These are phyloP conservation scores for Wickerhamiella spandovensis DNA, from an alignment of 805 yeast species.

Conservation along the genomic window DNA sequence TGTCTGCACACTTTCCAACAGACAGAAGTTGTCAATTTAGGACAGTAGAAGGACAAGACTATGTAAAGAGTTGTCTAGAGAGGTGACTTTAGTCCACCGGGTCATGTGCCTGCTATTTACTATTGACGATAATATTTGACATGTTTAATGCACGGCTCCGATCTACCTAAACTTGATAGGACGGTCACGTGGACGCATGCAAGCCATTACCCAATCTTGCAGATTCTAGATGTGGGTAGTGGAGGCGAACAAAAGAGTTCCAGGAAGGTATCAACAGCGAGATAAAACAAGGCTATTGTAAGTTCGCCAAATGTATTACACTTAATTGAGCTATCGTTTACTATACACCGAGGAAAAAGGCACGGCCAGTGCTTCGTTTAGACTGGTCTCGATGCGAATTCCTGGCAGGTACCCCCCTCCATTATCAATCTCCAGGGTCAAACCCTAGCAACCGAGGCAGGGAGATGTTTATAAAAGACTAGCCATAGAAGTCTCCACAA, in stretches of 20 bases:
- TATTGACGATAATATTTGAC: not conserved
- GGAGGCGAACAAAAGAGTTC: not conserved
- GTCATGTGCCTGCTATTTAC: not conserved
- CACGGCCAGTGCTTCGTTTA: no score
- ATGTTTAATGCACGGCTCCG: not conserved
- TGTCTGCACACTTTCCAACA: not conserved
- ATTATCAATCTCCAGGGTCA: not conserved
- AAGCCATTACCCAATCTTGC: not conserved
- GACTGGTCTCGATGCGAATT: no score
- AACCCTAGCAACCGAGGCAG: not conserved
- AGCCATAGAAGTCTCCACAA: not conserved
- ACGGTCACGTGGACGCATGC: not conserved
- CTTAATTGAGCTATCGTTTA: no score
- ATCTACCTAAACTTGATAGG: not conserved
- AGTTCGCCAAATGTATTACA: not conserved
- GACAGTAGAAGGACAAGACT: not conserved
- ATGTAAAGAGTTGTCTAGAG: not conserved
- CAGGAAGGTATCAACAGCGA: not conserved
- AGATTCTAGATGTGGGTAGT: not conserved
- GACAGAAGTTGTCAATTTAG: not conserved
- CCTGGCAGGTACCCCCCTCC: no score
- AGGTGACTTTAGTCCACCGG: not conserved
- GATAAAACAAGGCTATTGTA: not conserved
- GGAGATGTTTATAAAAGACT: not conserved
- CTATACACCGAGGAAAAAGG: not conserved